Evolutionary conservation across 169 alveolate genomes (phyloP), one percentile per base, ranked within the genome.

Genomic region (Plasmodium blacklocki): DNA sequence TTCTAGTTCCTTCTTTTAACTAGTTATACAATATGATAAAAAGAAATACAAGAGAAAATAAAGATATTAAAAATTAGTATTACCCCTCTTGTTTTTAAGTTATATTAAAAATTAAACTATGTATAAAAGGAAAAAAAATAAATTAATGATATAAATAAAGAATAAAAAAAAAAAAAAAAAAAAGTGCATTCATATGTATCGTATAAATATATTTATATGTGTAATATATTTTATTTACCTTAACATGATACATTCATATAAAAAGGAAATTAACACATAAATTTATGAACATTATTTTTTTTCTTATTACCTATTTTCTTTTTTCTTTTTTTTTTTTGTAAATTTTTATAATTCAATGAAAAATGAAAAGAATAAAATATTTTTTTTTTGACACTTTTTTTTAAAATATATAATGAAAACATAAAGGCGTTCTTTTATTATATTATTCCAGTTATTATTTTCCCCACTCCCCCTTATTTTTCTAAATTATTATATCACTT

Each of bases 401-500:
- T 29, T 73, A 56, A 73, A 11, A 15, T 47, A 18, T 43, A 45
- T 12, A 23, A 56, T 21, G 70, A 26, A 73, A 50, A 23, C 29
- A 43, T 47, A 56, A 56, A 45, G 14, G 47, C 26, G 14, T 19
- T 12, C 58, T 60, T 26, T 12, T 52, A 64, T 59, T 29, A 59
- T 21, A 15, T 58, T 50, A 15, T 50, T 19, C 11, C 11, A 12
- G 23, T 74, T 39, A 43, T 56, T 18, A 26, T 8, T 43, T 15
- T 58, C 14, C 2, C 59, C 59, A 21, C 9, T 74, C 19, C 14
- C 18, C 18, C 14, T 59, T 26, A n/a, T 7, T 14, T 2, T 74
- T 74, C 62, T 59, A 60, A 74, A 15, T 63, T 58, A 59, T 74
- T 59, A 58, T 14, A 39, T 47, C 26, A 29, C 23, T 58, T 45